Evolutionary conservation across 1,284 basidiomycete species (phyloP), one percentile per base, ranked within the genome.

Genomic region (Coniferiporia sulphurascens): DNA sequence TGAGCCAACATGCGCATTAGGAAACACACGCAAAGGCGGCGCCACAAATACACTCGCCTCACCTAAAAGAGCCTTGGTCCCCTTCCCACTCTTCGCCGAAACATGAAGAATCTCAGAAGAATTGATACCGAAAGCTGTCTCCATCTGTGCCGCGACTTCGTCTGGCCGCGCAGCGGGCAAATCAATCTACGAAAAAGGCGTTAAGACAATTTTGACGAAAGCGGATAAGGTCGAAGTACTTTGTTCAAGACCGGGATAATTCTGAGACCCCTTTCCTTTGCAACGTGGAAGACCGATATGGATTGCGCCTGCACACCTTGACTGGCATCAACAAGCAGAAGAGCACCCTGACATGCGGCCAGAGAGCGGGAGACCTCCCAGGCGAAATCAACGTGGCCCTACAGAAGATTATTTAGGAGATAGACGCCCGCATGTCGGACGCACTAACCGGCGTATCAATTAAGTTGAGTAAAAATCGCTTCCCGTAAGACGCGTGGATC

Each of bases 251-350:
- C 90, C 1, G 96, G 94, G 45, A 99, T 89, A 56, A 99, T 90
- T 41, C 81, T 87, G 19, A 98, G 75, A 1, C 90, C 86, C 52
- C 87, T 82, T 69, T 95, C 91, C 67, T 82, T 80, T 0, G 95
- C 95, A 56, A 91, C 84, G 66, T 96, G 91, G 67, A 91, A 96
- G 4, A 99, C 97, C 0, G 93, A 96, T 58, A 99, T 87, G 4
- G 95, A 94, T 73, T 99, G 97, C 0, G 97, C 96, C 74, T 99
- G 97, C 4, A 99, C 88, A 12, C 96, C 96, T 78, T 98, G 96
- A 48, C 93, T 95, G 12, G 95, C 93, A 70, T 99, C 96, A 0
- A 99, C 94, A 1, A 90, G 80, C 12, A 99, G 77, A 51, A 99
- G 73, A 3, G 94, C 96, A 17, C 95, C 95, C 74, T 99, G 93